These are phyloP conservation scores for Fusarium marasasianum DNA, from an alignment of 2,329 filamentous ascomycete species.

Conservation along the genomic window DNA sequence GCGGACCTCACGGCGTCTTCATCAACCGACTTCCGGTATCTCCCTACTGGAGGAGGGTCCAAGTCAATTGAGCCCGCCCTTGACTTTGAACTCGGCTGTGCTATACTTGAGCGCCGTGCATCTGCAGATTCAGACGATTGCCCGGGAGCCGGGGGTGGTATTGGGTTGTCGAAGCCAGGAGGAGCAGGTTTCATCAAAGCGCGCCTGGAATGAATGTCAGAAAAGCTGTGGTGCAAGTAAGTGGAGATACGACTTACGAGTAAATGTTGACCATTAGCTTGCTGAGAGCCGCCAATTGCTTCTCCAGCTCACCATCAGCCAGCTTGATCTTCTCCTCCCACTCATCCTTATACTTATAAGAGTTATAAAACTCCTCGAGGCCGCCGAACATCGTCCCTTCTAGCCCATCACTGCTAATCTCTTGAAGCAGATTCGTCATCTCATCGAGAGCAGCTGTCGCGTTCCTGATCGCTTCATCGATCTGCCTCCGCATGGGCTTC, in stretches of 20 bases:
- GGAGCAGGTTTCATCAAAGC: constrained; percentile 45
- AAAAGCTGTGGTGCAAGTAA: neutral
- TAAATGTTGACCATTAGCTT: constrained; percentile 48
- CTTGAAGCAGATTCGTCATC: constrained; percentile 46
- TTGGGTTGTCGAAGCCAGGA: constrained; percentile 11
- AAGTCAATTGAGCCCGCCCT: constrained; percentile 7
- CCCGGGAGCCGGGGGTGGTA: constrained; percentile 25
- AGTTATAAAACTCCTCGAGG: constrained; percentile 46
- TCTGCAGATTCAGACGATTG: neutral
- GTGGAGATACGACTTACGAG: constrained; percentile 37
- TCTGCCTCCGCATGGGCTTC: constrained; percentile 42
- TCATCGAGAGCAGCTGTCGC: constrained; percentile 40
- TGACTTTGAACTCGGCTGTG: neutral
- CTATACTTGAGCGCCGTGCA: neutral
- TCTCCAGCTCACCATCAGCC: constrained; percentile 44
- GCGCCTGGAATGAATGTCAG: constrained; percentile 31
- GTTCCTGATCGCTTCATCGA: constrained; percentile 42
- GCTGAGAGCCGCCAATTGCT: constrained; percentile 41
- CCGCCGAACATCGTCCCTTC: constrained; percentile 35
- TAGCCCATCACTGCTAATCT: constrained; percentile 39
- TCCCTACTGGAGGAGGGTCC: constrained; percentile 24
- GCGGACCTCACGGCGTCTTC: neutral
- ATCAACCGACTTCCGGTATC: neutral
- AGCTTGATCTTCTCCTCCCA: constrained; percentile 46
- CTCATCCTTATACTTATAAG: constrained; percentile 47